phyloP scores from a whole-genome alignment of 73 alveolate genomes.

The Urostyla sp. region DNA sequence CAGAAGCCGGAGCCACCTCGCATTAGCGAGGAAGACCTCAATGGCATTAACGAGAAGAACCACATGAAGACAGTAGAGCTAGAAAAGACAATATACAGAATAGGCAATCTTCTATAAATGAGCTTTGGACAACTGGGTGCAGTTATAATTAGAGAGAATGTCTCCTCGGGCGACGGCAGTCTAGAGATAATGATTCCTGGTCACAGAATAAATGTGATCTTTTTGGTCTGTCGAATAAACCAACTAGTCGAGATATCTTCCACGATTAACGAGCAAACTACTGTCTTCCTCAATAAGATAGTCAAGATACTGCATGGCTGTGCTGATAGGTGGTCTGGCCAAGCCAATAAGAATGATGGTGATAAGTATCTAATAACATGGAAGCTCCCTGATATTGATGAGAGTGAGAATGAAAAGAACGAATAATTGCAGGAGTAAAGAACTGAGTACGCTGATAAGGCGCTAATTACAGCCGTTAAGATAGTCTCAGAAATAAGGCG shows the following conservation, averaged over 20 bases:
- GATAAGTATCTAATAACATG: slow-evolving; percentile 71
- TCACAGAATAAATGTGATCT: slow-evolving; percentile 70
- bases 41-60: slow-evolving; percentile 35
- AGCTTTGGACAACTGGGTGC: slow-evolving; percentile 78
- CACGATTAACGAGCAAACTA: slow-evolving; percentile 65
- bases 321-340: slow-evolving; percentile 74
- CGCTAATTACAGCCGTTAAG: slow-evolving; percentile 74
- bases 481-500: slow-evolving; percentile 76
- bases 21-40: slow-evolving; percentile 54
- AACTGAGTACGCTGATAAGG: slow-evolving; percentile 82
- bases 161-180: slow-evolving; percentile 65
- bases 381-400: slow-evolving; percentile 77
- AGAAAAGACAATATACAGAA: slow-evolving; percentile 73
- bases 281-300: slow-evolving; percentile 73
- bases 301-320: slow-evolving; percentile 71
- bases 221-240: slow-evolving; percentile 61
- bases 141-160: slow-evolving; percentile 66
- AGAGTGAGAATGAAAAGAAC: slow-evolving; percentile 73
- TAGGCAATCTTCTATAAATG: slow-evolving; percentile 76
- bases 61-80: slow-evolving; percentile 69
- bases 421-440: slow-evolving; percentile 60
- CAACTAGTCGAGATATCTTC: slow-evolving; percentile 64
- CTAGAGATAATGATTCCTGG: slow-evolving; percentile 79
- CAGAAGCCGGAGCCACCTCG: slow-evolving; percentile 62
- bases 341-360: slow-evolving; percentile 69